Evolutionary conservation across 345 rosid species (phyloP), one percentile per base, ranked within the genome.

Genomic region (Theobroma cacao): DNA sequence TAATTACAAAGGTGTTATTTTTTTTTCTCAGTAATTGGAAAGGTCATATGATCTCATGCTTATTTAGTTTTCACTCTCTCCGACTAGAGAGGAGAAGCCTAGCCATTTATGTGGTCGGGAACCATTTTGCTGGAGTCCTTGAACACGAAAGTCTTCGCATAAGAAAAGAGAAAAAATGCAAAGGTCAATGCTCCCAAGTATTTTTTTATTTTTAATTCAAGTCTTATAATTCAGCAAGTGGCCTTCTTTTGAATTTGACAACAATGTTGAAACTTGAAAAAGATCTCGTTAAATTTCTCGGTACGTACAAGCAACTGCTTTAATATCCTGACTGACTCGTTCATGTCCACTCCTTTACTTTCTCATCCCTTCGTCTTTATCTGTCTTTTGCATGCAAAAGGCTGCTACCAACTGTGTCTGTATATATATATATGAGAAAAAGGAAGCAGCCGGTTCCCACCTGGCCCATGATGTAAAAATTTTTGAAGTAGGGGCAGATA

Each of bases 241-340:
- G 79, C 17, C 77, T 38, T 60, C 31, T 52, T 63, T 72, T 77
- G 80, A 81, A 77, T 55, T 77, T 72, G 80, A 81, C 67, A 65
- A 77, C 64, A 66, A 33, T 41, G 80, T 81, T 81, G 80, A 81
- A 77, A 77, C 48, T 81, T 56, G 36, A 62, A 80, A 41, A 28
- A 36, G 2, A 5, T 31, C 9, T 26, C 22, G 26, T 40, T 43
- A 12, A 60, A 13, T 28, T 28, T 30, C 8, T 28, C 7, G 20
- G 9, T 15, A 15, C 36, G 7, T 3, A 26, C 26, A 12, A 59
- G 17, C 33, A 26, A 13, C 40, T 15, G 52, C 41, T 41, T 67
- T 40, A 41, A 67, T 40, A 24, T 28, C 22, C 24, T 12, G 20
- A 7, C 72, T 41, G 52, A 40, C 72, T 40, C 65, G 4, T 66